Evolutionary conservation across 2,329 filamentous ascomycete species (phyloP).

Genomic region (Sarocladium oryzae): DNA sequence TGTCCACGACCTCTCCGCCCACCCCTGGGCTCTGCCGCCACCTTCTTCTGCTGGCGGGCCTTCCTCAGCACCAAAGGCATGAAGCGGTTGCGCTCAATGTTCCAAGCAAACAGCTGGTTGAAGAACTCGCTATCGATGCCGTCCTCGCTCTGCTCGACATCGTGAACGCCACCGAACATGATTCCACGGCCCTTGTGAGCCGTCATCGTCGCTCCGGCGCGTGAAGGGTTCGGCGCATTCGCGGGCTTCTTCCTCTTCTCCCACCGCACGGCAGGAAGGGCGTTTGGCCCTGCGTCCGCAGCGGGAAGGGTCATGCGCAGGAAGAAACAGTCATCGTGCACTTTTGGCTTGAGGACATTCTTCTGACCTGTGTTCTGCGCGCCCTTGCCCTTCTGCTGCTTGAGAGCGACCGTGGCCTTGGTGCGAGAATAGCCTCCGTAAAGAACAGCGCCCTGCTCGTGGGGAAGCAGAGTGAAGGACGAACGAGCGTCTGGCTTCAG

Average conservation of each 20-base stretch:
- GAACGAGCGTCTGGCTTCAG: conserved; percentile 87
- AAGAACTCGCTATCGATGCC: conserved; percentile 98
- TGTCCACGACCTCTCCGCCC: conserved; percentile 64
- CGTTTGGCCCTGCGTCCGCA: conserved; percentile 56
- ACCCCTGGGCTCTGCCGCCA: conserved; percentile 64
- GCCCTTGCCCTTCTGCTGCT: conserved; percentile 53
- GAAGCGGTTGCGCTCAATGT: conserved; percentile 90
- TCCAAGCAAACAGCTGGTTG: conserved; percentile 86
- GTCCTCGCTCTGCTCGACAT: conserved; percentile 86
- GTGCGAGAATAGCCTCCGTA: conserved; percentile 93
- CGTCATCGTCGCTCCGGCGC: conserved; percentile 89
- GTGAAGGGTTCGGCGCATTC: conserved; percentile 75
- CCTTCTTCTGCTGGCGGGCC: conserved; percentile 51
- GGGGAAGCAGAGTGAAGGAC: conserved; percentile 85
- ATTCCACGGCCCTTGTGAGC: conserved; percentile 92
- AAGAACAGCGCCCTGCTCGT: conserved; percentile 82
- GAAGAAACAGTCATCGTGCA: conserved; percentile 95
- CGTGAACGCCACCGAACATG: conserved; percentile 88
- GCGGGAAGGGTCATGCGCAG: conserved; percentile 70
- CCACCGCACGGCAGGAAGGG: conserved; percentile 74
- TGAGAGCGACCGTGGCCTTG: conserved; percentile 62
- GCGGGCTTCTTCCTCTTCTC: conserved; percentile 88
- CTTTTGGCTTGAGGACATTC: conserved; percentile 75
- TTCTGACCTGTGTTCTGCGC: conserved; percentile 50
- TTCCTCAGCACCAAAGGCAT: conserved; percentile 77